phyloP scores from a whole-genome alignment of 306 rosid species.

The Trifolium subterraneum region DNA sequence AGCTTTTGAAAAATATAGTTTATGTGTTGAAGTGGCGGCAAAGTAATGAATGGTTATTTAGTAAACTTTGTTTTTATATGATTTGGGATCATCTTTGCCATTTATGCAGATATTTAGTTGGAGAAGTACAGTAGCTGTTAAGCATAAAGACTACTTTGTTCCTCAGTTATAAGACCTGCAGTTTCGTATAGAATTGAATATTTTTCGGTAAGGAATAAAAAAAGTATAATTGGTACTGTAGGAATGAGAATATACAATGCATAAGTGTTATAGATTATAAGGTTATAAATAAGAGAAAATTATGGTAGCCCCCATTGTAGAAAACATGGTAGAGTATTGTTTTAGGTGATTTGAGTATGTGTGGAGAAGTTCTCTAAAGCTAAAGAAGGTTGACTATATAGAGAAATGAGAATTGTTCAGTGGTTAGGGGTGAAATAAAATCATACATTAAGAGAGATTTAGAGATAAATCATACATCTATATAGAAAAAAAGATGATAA shows the following conservation, averaged over 20 bases:
- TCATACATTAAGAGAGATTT: not conserved
- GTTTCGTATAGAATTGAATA: not conserved
- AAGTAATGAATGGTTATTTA: slow-evolving; percentile 12
- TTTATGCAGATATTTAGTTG: slow-evolving; percentile 6
- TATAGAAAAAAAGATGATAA: too few species aligned
- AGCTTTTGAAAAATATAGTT: not conserved
- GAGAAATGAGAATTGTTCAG: not conserved
- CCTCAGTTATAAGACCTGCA: not conserved
- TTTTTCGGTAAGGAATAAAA: not conserved
- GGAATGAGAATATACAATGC: not conserved
- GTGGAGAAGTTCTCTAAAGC: not conserved
- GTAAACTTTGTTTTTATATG: not conserved
- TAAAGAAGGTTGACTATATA: not conserved
- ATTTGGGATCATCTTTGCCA: not conserved
- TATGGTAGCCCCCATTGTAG: not conserved
- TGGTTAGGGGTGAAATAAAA: not conserved
- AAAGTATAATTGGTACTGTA: not conserved
- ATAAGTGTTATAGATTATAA: not conserved
- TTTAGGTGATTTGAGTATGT: slow-evolving; percentile 2
- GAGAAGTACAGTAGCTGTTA: not conserved
- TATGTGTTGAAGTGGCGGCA: not conserved
- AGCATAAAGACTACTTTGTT: not conserved
- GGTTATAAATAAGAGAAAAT: not conserved
- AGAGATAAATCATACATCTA: not conserved
- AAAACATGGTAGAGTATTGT: not conserved